phyloP scores from a whole-genome alignment of 2,329 filamentous ascomycete species.

The Pestalotiopsis sp. region DNA sequence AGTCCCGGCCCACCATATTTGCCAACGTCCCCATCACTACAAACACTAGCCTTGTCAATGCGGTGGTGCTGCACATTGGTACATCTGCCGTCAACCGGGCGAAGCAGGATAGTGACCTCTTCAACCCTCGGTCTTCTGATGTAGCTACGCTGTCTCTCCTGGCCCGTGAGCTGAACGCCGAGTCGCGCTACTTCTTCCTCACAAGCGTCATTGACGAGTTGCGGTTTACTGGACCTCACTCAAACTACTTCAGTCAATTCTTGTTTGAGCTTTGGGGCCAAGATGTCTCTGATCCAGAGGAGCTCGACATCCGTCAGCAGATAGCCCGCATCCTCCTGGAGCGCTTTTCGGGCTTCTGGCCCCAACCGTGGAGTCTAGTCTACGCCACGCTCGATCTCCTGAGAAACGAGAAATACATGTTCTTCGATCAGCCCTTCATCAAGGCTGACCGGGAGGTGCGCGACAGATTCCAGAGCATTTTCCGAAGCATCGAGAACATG shows the following conservation, averaged over 20 bases:
- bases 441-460: conserved; percentile 84
- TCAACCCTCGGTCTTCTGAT: conserved; percentile 67
- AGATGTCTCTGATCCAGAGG: conserved; percentile 73
- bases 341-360: conserved; percentile 83
- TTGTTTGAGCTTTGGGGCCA: conserved; percentile 83
- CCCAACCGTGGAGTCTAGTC: conserved; percentile 94
- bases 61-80: conserved; percentile 82
- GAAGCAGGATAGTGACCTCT: conserved; percentile 64
- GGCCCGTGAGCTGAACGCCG: conserved; percentile 72
- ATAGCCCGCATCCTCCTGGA: conserved; percentile 89
- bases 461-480: conserved; percentile 15
- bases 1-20: conserved; percentile 62
- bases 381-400: conserved; percentile 86
- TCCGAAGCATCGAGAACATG: conserved; percentile 14
- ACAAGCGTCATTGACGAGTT: conserved; percentile 89
- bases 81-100: conserved; percentile 67
- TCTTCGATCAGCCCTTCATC: conserved; percentile 92
- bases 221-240: conserved; percentile 85
- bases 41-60: conserved; percentile 74
- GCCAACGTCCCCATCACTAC: conserved; percentile 70
- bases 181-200: conserved; percentile 83
- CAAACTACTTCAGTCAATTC: conserved; percentile 88
- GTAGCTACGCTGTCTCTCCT: conserved; percentile 76
- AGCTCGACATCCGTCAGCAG: conserved; percentile 83
- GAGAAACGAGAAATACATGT: conserved; percentile 87